A percentile compares a stretch with the other conserved stretches of the same genome.
phyloP scores from a whole-genome alignment of 345 rosid species.

The Xanthoceras sorbifolium region DNA sequence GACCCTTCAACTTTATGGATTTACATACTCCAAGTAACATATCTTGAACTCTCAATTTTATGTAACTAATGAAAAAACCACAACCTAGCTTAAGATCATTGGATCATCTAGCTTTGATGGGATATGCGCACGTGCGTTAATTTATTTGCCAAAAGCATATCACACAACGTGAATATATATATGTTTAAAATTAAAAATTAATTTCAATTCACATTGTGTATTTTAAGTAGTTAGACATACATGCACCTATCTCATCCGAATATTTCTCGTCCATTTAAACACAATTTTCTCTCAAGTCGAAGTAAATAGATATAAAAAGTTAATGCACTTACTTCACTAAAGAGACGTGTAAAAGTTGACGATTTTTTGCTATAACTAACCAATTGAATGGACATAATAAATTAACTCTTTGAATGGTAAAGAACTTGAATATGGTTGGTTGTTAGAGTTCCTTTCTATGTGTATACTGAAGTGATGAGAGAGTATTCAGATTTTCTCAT shows the following conservation, averaged over 20 bases:
- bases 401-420: neutral
- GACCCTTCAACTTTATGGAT: neutral
- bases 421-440: neutral
- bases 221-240: too few species aligned
- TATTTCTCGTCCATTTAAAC: neutral
- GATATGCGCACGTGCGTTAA: too few species aligned
- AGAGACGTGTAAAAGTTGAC: neutral
- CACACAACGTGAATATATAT: too few species aligned
- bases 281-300: neutral
- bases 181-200: too few species aligned
- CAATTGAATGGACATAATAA: neutral
- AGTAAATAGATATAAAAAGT: too few species aligned
- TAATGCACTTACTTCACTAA: neutral
- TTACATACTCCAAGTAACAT: neutral
- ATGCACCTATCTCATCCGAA: neutral
- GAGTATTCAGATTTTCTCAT: too few species aligned
- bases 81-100: neutral
- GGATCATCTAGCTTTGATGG: neutral
- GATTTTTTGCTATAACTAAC: neutral
- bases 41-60: neutral
- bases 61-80: neutral
- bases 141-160: too few species aligned
- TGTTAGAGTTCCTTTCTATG: neutral
- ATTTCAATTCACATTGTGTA: too few species aligned
- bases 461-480: neutral